phyloP scores from a whole-genome alignment of 2,329 filamentous ascomycete genomes.

The Aspergillus sp. region DNA sequence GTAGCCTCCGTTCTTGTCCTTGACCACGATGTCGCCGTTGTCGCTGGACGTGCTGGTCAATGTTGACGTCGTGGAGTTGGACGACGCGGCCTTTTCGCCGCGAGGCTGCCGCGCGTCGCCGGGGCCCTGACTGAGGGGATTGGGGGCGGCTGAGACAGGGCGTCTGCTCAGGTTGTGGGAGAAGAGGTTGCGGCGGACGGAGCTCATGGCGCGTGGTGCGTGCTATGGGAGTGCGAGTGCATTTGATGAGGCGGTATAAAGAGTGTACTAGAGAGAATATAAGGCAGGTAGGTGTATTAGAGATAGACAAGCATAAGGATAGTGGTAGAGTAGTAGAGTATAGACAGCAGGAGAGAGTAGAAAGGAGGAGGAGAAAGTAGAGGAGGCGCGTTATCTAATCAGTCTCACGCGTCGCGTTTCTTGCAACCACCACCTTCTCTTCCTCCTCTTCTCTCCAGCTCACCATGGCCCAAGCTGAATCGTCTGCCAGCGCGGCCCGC shows the following conservation, averaged over 20 bases:
- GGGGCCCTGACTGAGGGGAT: constrained; percentile 9
- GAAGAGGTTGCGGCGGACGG: constrained; percentile 38
- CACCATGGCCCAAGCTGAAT: constrained; percentile 39
- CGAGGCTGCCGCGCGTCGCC: constrained; percentile 15
- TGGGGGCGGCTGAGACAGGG: constrained; percentile 23
- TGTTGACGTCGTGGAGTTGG: constrained; percentile 13
- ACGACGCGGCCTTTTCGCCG: constrained; percentile 11
- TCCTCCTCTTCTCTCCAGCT: constrained; percentile 1
- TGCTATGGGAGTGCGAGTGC: too few species aligned
- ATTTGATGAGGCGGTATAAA: too few species aligned
- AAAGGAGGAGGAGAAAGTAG: too few species aligned
- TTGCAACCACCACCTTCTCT: constrained; percentile 2
- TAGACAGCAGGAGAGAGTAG: too few species aligned
- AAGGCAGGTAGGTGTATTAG: too few species aligned
- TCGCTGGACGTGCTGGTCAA: constrained; percentile 18
- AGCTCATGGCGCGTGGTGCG: too few species aligned
- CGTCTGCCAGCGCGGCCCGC: constrained; percentile 35
- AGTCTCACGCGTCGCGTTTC: neutral
- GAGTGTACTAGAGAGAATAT: too few species aligned
- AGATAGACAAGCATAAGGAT: neutral
- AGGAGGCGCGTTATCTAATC: too few species aligned
- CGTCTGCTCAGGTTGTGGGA: constrained; percentile 35
- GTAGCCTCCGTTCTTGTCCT: constrained; percentile 41
- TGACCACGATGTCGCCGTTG: constrained; percentile 41
- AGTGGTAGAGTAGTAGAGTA: neutral